Evolutionary conservation across 2,329 filamentous ascomycete species (phyloP), one percentile per base, ranked within the genome.

Genomic region (Westerdykella sp.): DNA sequence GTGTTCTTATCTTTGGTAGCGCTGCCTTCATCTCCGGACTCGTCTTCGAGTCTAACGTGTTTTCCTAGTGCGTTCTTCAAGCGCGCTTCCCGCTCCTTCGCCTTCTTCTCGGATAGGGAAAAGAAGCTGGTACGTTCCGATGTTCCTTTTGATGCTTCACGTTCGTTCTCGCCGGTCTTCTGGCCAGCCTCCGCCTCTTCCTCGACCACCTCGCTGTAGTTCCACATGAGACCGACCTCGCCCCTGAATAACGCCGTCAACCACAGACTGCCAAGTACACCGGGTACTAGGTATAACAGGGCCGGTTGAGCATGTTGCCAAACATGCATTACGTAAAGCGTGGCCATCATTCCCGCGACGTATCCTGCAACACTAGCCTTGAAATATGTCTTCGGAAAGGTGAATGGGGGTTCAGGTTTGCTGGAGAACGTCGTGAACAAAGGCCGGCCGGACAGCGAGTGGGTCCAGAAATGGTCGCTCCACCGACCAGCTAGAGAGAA

Each of bases 231-330:
- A 40, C 72, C 73, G 2, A 91, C 50, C 59, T 97, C 89, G 2
- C 88, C 85, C 10, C 82, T 79, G 14, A 76, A 62, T 4, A 82
- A 54, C 0, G 84, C 91, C 2, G 85, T 93, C 3, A 81, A 66
- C 84, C 87, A 94, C 1, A 93, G 62, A 1, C 83, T 78, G 1
- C 78, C 73, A 5, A 96, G 70, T 0, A 97, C 87, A 0, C 86
- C 84, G 0, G 91, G 91, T 0, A 97, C 93, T 6, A 98, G 79
- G 62, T 97, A 97, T 12, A 98, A 72, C 25, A 98, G 74, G 6
- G 93, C 91, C 0, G 91, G 91, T 62, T 98, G 91, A 2, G 87
- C 87, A 49, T 87, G 87, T 37, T 84, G 77, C 58, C 81, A 93
- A 9, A 87, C 69, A 39, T 89, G 74, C 69, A 97, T 84, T 56